Evolutionary conservation across 495 filamentous ascomycete species (phyloP), one percentile per base, ranked within the genome.

Genomic region (Penicillium malachiteum): DNA sequence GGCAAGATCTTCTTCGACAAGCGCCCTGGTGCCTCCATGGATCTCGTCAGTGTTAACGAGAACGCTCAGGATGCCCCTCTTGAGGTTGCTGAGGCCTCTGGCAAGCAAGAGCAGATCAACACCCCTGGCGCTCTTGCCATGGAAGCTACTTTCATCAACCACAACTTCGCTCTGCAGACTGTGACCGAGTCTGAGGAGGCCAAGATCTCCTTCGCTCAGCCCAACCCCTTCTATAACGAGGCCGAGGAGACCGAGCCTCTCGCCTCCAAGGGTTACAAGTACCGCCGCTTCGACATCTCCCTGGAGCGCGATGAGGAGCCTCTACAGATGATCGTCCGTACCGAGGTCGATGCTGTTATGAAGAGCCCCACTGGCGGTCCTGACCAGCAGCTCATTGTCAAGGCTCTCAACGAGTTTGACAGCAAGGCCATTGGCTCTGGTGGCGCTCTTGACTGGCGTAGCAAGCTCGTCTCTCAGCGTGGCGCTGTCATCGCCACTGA

Each of bases 1-100:
- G 89, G 91, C 85, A 97, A 97, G 82, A 82, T 98, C 72, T 98
- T 88, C 83, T 87, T 98, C 59, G 94, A 98, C 82, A 98, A 98
- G 84, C 89, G 94, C 52, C 92, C 96, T 52, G 90, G 89, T 54
- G 88, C 91, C 37, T 87, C 87, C 12, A 79, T 98, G n/a, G 94
- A 98, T 76, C 88, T 96, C 81, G 91, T 97, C 41, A 96, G 91
- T 0, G 94, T 97, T 63, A 98, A 98, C 77, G 94, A 98, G 77
- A 98, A 98, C 71, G 94, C 94, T n/a, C 87, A 88, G 40, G 94
- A 98, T 66, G 92, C 95, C 9, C 94, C 94, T 13, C 77, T 97
- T 39, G 94, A 98, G 70, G 78, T 87, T 14, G 84, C 90, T 34
- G 94, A 98, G 64, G 87, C 91, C 64, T 64, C 72, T 33, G 68